Conservation (phyloP, 176 grass and related monocot species). For the sorghum (Sorghum bicolor) region DNA sequence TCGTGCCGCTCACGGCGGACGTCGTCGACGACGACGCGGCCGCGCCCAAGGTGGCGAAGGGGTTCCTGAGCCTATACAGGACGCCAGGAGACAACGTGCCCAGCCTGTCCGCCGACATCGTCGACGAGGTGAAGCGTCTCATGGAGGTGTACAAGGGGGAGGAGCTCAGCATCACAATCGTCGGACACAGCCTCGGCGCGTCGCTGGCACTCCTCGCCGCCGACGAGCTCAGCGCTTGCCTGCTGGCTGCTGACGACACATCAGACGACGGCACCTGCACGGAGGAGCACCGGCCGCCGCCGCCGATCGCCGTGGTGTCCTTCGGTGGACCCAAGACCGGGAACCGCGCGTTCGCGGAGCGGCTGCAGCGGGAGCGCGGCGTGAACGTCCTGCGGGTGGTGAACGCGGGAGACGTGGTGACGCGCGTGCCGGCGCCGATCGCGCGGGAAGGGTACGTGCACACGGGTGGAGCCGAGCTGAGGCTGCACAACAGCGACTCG, state of each 20-base stretch:
- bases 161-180: conserved; percentile 72
- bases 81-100: conserved; percentile 47
- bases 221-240: conserved; percentile 58
- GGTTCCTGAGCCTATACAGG: conserved; percentile 67
- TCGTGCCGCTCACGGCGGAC: conserved; percentile 35
- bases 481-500: conserved; percentile 53
- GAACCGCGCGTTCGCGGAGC: conserved; percentile 50
- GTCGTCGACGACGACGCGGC: neutral
- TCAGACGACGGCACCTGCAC: neutral
- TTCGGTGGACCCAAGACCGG: conserved; percentile 67
- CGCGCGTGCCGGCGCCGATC: conserved; percentile 39
- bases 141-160: conserved; percentile 57
- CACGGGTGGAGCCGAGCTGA: conserved; percentile 53
- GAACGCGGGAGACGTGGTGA: conserved; percentile 76
- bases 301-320: conserved; percentile 61
- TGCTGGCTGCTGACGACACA: neutral
- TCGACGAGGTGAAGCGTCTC: conserved; percentile 53
- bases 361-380: conserved; percentile 7
- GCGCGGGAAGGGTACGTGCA: conserved; percentile 39
- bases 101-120: conserved; percentile 53
- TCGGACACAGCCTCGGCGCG: conserved; percentile 74
- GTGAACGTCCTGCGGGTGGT: conserved; percentile 70
- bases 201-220: conserved; percentile 65
- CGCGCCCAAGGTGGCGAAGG: conserved; percentile 58
- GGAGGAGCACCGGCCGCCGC: neutral